Conservation (phyloP, 1,284 basidiomycete genomes). For the Blastosporella zonata region DNA sequence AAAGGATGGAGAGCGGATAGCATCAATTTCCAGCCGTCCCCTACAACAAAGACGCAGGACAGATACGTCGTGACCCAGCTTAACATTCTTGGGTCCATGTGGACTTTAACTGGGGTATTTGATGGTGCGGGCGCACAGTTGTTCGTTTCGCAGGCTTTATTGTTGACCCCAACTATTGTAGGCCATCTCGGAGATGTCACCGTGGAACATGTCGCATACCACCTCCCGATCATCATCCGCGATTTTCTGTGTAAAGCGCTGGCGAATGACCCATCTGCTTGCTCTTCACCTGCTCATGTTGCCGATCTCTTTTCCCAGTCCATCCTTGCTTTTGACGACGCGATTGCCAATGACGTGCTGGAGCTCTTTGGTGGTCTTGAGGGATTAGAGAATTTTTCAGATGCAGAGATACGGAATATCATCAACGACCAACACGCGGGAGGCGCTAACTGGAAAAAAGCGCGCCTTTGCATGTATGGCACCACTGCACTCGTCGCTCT, state of each 20-base stretch:
- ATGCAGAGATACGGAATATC: slow-evolving; percentile 50
- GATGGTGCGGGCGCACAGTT: slow-evolving; percentile 47
- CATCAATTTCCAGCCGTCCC: slow-evolving; percentile 62
- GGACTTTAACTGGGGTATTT: slow-evolving; percentile 67
- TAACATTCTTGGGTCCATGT: slow-evolving; percentile 50
- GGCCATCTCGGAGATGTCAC: slow-evolving; percentile 69
- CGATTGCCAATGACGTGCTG: slow-evolving; percentile 62
- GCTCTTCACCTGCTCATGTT: slow-evolving; percentile 43
- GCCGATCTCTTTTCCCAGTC: slow-evolving; percentile 52
- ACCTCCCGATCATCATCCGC: slow-evolving; percentile 64
- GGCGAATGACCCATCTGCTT: slow-evolving; percentile 32
- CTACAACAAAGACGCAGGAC: slow-evolving; percentile 50
- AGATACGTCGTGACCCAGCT: slow-evolving; percentile 58
- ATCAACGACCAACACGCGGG: slow-evolving; percentile 61
- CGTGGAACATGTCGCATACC: slow-evolving; percentile 62
- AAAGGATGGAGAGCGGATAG: slow-evolving; percentile 47
- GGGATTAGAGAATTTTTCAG: slow-evolving; percentile 45
- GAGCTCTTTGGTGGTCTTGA: slow-evolving; percentile 59
- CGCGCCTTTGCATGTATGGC: slow-evolving; percentile 67
- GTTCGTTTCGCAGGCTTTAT: slow-evolving; percentile 5
- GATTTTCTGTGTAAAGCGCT: slow-evolving; percentile 49
- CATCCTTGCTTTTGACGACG: slow-evolving; percentile 61
- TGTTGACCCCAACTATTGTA: slow-evolving; percentile 25
- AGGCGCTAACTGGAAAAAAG: slow-evolving; percentile 60
- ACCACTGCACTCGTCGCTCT: slow-evolving; percentile 69